A percentile compares a stretch with the other conserved stretches of the same genome.
Evolutionary conservation across 495 filamentous ascomycete species (phyloP).

Genomic region (Aspergillus ostianus): DNA sequence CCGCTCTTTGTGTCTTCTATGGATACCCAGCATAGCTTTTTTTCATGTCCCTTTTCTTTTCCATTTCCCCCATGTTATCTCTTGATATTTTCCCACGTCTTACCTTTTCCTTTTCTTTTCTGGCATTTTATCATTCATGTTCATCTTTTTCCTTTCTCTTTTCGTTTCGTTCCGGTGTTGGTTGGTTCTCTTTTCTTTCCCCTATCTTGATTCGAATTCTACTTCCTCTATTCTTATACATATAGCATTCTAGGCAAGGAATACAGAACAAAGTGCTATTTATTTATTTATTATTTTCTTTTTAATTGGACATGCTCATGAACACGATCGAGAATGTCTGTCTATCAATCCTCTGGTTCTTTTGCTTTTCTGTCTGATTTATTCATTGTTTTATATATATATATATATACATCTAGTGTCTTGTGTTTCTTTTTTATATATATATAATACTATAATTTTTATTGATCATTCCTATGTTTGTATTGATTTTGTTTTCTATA

Average conservation of each 20-base stretch:
- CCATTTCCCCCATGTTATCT: background rate
- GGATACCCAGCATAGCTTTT: slow-evolving; percentile 39
- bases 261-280: background rate
- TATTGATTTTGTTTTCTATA: no score
- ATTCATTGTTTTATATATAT: no score
- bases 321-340: no score
- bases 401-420: no score
- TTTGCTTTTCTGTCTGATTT: no score
- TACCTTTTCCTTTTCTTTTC: background rate
- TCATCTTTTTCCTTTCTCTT: background rate
- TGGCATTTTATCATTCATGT: background rate
- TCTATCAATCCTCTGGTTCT: no score
- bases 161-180: background rate
- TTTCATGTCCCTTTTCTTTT: slow-evolving; percentile 2
- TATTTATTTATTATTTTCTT: background rate
- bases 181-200: background rate
- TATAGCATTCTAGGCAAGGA: background rate
- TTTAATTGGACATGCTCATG: background rate
- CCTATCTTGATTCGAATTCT: background rate
- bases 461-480: no score
- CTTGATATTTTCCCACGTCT: background rate
- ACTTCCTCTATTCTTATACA: background rate
- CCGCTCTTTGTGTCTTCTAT: slow-evolving; percentile 30
- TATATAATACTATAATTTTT: no score
- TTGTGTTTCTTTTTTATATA: no score